These are phyloP conservation scores for Saturnispora besseyi DNA, from an alignment of 805 yeast genomes.

Conservation along the genomic window DNA sequence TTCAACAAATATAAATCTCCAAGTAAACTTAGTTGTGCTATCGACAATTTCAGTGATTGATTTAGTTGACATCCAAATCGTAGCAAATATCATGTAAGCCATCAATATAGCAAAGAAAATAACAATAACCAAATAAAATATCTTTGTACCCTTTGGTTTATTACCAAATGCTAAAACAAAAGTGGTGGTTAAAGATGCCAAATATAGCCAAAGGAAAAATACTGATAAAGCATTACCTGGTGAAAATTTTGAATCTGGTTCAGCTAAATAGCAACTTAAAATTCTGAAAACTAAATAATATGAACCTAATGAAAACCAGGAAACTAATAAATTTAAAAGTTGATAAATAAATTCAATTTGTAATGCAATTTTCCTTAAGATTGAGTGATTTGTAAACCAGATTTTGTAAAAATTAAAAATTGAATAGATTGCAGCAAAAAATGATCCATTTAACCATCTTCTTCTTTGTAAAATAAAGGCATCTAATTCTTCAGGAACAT, in stretches of 20 bases:
- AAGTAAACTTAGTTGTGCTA: conserved; percentile 33
- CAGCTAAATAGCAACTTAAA: conserved; percentile 69
- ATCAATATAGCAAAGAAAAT: conserved; percentile 77
- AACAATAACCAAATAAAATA: conserved; percentile 66
- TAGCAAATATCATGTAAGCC: conserved; percentile 85
- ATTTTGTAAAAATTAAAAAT: conserved; percentile 67
- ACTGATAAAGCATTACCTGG: conserved; percentile 75
- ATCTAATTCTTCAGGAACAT: conserved; percentile 82
- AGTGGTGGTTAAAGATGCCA: conserved; percentile 71
- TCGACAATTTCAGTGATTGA: conserved; percentile 35
- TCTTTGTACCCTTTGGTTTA: conserved; percentile 83
- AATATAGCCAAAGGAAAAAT: conserved; percentile 76
- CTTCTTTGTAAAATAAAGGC: conserved; percentile 88
- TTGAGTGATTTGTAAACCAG: conserved; percentile 71
- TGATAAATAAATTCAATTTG: conserved; percentile 78
- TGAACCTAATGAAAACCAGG: conserved; percentile 90
- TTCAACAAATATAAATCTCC: conserved; percentile 47
- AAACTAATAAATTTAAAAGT: conserved; percentile 59
- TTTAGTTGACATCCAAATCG: conserved; percentile 67
- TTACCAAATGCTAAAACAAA: conserved; percentile 90
- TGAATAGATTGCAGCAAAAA: conserved; percentile 88
- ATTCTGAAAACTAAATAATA: conserved; percentile 87
- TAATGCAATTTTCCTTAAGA: conserved; percentile 56
- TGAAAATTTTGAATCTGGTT: conserved; percentile 47
- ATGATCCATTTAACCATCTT: conserved; percentile 95